phyloP scores from a whole-genome alignment of 495 filamentous ascomycete genomes.

The Penicillium bialowiezense region DNA sequence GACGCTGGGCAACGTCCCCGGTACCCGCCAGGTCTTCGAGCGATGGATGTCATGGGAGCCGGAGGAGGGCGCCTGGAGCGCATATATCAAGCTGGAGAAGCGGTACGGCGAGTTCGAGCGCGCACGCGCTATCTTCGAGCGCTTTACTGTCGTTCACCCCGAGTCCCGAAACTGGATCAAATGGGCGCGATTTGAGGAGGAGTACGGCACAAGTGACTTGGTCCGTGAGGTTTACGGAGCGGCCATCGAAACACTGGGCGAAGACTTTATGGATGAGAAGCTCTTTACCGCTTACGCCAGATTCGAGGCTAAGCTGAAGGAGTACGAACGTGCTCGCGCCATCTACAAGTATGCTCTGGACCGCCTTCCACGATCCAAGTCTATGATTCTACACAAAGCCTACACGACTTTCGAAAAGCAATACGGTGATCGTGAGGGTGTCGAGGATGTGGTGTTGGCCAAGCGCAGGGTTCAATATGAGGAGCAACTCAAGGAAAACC shows the following conservation, averaged over 20 bases:
- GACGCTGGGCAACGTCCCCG: conserved; percentile 88
- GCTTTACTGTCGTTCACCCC: conserved; percentile 90
- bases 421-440: conserved; percentile 88
- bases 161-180: conserved; percentile 98
- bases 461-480: conserved; percentile 94
- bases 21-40: conserved; percentile 93
- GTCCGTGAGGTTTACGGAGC: conserved; percentile 90
- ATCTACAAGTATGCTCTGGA: conserved; percentile 98
- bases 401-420: conserved; percentile 99
- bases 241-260: conserved; percentile 86
- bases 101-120: conserved; percentile 85
- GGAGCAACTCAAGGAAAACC: conserved; percentile 87
- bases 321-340: conserved; percentile 90
- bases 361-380: conserved; percentile 82
- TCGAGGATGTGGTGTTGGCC: conserved; percentile 92
- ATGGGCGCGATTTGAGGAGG: conserved; percentile 96
- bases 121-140: conserved; percentile 80
- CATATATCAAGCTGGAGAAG: conserved; percentile 97
- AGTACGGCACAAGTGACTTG: conserved; percentile 83
- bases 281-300: conserved; percentile 90
- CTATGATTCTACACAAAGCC: conserved; percentile 78
- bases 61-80: conserved; percentile 90
- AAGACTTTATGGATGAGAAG: conserved; percentile 95
- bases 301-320: conserved; percentile 90
- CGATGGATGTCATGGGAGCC: conserved; percentile 99